Percentiles rank a stretch among this genome's conserved stretches.
These are phyloP conservation scores for Mesembryanthemum crystallinum DNA, from an alignment of 148 eudicot genomes.

Conservation along the genomic window DNA sequence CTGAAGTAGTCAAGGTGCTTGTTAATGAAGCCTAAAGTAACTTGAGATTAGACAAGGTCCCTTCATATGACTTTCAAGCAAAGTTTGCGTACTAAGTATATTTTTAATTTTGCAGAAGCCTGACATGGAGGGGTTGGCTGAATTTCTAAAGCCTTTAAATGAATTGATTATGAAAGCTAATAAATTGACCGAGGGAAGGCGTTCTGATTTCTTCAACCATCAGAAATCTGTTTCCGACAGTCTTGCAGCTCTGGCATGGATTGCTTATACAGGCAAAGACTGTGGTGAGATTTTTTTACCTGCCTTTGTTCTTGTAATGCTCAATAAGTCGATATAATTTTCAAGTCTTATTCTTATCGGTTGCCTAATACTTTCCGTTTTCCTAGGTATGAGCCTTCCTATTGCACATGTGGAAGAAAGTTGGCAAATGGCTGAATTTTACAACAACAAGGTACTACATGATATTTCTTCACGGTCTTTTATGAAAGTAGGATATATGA, in stretches of 20 bases:
- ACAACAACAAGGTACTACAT: constrained; percentile 74
- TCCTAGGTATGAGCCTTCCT: constrained; percentile 95
- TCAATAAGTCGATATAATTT: background rate
- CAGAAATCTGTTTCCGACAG: constrained; percentile 79
- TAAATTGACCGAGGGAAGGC: constrained; percentile 71
- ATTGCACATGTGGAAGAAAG: constrained; percentile 96
- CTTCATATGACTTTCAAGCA: background rate
- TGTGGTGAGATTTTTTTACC: constrained; percentile 60
- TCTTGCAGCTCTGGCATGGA: constrained; percentile 91
- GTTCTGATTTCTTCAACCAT: constrained; percentile 79
- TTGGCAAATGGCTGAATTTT: constrained; percentile 99
- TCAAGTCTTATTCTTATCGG: background rate
- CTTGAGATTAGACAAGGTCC: too few relatives aligned
- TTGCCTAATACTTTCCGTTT: constrained; percentile 1
- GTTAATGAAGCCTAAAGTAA: background rate
- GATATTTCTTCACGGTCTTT: background rate
- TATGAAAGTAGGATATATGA: background rate
- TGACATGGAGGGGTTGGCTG: constrained; percentile 66
- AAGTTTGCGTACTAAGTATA: background rate
- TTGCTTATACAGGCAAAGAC: constrained; percentile 91
- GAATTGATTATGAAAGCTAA: constrained; percentile 64
- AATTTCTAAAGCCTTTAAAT: constrained; percentile 83
- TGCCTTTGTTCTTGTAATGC: background rate
- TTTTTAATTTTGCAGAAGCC: constrained; percentile 64
- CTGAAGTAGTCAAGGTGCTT: background rate